Conservation (phyloP, 2,329 filamentous ascomycete genomes). For the Chaetomium sp. region DNA sequence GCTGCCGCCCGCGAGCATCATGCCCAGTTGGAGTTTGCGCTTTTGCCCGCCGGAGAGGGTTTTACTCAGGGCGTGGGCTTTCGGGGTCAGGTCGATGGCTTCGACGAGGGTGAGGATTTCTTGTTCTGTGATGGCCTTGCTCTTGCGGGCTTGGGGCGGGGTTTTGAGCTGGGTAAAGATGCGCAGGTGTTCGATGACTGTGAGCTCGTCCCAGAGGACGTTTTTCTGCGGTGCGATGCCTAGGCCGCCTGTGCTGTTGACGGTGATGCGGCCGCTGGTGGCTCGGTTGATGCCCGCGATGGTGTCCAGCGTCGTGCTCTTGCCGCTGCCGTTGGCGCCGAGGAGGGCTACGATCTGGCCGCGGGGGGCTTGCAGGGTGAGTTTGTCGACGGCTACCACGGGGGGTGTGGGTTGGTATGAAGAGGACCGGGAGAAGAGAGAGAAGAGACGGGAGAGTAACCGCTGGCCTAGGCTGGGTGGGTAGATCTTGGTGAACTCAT, state of each 20-base stretch:
- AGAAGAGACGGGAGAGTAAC: conserved; percentile 32
- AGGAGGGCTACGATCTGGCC: conserved; percentile 83
- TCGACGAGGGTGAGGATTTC: conserved; percentile 58
- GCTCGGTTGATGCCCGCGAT: conserved; percentile 77
- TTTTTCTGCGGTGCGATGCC: conserved; percentile 92
- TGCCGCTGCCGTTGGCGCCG: conserved; percentile 85
- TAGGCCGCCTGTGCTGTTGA: conserved; percentile 71
- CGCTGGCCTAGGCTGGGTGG: conserved; percentile 55
- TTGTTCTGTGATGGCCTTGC: conserved; percentile 42
- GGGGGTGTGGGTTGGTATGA: conserved; percentile 48
- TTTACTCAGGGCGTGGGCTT: conserved; percentile 63
- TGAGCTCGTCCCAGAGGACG: conserved; percentile 85
- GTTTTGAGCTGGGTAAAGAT: conserved; percentile 83
- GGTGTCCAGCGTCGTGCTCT: conserved; percentile 81
- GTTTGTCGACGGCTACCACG: conserved; percentile 70
- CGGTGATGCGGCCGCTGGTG: conserved; percentile 67
- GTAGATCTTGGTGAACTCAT: conserved; percentile 73
- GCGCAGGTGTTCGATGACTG: conserved; percentile 73
- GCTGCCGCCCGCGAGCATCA: conserved; percentile 91
- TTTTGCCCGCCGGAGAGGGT: conserved; percentile 89
- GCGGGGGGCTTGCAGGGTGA: conserved; percentile 63
- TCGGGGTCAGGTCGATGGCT: conserved; percentile 68
- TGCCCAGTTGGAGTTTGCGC: conserved; percentile 82
- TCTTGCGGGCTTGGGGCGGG: conserved; percentile 34
- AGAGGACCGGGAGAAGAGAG: conserved; percentile 12